Conservation (phyloP, 2,329 filamentous ascomycete species). For the Exophiala alcalophila region DNA sequence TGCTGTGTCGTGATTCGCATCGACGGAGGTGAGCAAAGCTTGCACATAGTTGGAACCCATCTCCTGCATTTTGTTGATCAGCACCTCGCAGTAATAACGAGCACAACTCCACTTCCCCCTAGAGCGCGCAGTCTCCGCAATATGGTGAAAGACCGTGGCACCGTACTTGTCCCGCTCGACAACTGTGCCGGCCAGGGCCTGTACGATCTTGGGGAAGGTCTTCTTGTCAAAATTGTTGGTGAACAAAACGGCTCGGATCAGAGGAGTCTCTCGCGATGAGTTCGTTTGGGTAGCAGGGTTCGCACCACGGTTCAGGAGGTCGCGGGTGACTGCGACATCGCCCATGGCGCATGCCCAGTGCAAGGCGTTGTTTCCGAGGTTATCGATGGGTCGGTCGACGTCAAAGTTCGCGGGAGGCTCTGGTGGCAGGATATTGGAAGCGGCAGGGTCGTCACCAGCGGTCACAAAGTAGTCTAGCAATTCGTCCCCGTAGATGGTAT, state of each 20-base stretch:
- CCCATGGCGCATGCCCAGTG: conserved; percentile 99
- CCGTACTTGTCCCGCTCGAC: conserved; percentile 74
- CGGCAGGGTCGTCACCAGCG: conserved; percentile 69
- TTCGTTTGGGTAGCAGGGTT: conserved; percentile 69
- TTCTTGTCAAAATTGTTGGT: conserved; percentile 96
- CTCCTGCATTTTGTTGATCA: conserved; percentile 82
- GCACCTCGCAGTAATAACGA: conserved; percentile 87
- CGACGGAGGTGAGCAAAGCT: conserved; percentile 74
- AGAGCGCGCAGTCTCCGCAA: conserved; percentile 80
- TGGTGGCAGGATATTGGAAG: conserved; percentile 58
- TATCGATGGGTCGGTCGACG: conserved; percentile 88
- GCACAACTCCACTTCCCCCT: conserved; percentile 85
- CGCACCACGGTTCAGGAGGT: conserved; percentile 78
- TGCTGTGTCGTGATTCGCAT: conserved; percentile 86
- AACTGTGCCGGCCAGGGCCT: conserved; percentile 78
- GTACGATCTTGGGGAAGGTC: conserved; percentile 80
- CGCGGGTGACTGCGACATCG: conserved; percentile 84
- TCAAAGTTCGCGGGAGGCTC: conserved; percentile 83
- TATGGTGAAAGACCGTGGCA: conserved; percentile 90
- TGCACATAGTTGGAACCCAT: conserved; percentile 73
- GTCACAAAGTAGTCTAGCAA: conserved; percentile 94
- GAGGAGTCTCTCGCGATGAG: conserved; percentile 81
- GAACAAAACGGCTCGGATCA: conserved; percentile 93
- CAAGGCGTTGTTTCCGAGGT: conserved; percentile 85
- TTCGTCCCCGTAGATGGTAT: conserved; percentile 87